phyloP scores from a whole-genome alignment of 139 green algal species.

The Ettlia oleoabundans region DNA sequence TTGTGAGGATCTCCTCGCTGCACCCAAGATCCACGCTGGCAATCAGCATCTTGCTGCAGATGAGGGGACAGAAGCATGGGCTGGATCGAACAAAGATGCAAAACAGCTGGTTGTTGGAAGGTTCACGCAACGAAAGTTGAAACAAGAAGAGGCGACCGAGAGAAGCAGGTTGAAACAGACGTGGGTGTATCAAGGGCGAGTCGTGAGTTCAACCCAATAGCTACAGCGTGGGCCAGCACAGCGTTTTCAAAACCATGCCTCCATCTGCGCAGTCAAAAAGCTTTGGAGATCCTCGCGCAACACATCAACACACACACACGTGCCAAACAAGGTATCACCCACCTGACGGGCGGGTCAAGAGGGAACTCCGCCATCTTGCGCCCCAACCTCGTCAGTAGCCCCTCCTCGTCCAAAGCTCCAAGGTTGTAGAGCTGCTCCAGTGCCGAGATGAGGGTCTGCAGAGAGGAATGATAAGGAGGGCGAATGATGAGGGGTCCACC shows the following conservation, averaged over 20 bases:
- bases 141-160: too few species aligned
- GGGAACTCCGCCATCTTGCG: conserved; percentile 99
- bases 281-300: too few species aligned
- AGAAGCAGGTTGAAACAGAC: too few species aligned
- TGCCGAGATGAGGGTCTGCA: conserved; percentile 77
- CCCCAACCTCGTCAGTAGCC: conserved; percentile 94
- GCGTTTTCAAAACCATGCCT: too few species aligned
- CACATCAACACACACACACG: too few species aligned
- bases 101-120: not conserved
- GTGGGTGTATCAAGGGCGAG: too few species aligned
- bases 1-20: conserved; percentile 97
- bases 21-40: conserved; percentile 96
- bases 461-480: conserved; percentile 1
- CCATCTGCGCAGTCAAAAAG: too few species aligned
- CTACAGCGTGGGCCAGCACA: too few species aligned
- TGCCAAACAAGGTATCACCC: too few species aligned
- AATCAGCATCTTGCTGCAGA: conserved; percentile 91
- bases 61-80: not conserved
- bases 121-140: too few species aligned
- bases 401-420: conserved; percentile 93
- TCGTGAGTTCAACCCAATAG: too few species aligned
- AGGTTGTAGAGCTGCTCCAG: conserved; percentile 98
- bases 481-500: not conserved
- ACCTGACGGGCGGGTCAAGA: conserved; percentile 92
- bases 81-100: not conserved